phyloP scores from a whole-genome alignment of 306 rosid species.

The Trifolium pratense region DNA sequence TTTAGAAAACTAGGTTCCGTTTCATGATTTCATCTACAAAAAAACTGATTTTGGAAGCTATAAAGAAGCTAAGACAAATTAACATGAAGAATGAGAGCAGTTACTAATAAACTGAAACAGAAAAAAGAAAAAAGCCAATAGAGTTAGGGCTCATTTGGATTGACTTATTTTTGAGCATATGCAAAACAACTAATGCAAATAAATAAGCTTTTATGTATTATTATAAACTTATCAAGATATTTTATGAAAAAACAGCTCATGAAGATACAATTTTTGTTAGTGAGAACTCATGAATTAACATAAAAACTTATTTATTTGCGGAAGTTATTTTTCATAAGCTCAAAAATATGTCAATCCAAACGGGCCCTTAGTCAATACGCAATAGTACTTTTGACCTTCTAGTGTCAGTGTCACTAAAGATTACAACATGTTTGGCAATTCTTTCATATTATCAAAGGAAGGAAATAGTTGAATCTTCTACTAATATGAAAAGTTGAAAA shows the following conservation, averaged over 20 bases:
- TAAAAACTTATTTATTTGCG: too few species aligned
- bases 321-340: too few species aligned
- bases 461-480: neutral
- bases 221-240: too few species aligned
- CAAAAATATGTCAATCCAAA: too few species aligned
- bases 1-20: neutral
- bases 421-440: slow-evolving; percentile 22
- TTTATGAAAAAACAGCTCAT: too few species aligned
- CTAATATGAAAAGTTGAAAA: slow-evolving; percentile 14
- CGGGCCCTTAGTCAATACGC: neutral
- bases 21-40: neutral
- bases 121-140: neutral
- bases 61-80: neutral
- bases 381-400: neutral
- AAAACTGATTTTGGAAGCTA: neutral
- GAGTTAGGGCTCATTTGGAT: too few species aligned
- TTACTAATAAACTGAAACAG: neutral
- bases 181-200: too few species aligned
- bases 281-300: too few species aligned
- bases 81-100: neutral
- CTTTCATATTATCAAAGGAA: slow-evolving; percentile 5
- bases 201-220: too few species aligned
- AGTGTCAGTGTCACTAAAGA: slow-evolving; percentile 13
- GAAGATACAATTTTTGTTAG: too few species aligned
- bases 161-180: too few species aligned